Evolutionary conservation across 1,284 basidiomycete genomes (phyloP).

Genomic region (Puccinia sorghi): DNA sequence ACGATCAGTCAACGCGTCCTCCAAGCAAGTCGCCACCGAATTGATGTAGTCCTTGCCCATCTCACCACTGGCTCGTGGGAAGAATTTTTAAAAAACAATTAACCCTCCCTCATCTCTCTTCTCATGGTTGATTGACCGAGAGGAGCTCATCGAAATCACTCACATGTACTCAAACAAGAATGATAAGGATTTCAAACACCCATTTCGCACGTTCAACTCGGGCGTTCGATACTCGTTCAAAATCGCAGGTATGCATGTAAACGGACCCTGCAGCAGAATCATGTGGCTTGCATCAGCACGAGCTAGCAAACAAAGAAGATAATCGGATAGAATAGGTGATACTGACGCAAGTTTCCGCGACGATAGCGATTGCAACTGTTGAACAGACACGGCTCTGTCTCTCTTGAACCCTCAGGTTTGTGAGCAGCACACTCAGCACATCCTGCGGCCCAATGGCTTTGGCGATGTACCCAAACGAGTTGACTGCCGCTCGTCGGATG

Average conservation of each 20-base stretch:
- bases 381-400: constrained; percentile 98
- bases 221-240: constrained; percentile 95
- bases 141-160: background rate
- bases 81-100: background rate
- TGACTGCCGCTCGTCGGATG: constrained; percentile 96
- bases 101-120: no score
- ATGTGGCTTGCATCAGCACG: constrained; percentile 67
- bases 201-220: constrained; percentile 98
- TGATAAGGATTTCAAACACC: constrained; percentile 95
- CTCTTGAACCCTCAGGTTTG: constrained; percentile 96
- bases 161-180: constrained; percentile 97
- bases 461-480: constrained; percentile 99
- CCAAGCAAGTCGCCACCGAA: constrained; percentile 93
- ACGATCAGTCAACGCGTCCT: constrained; percentile 95
- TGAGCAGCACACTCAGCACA: constrained; percentile 91
- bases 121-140: no score
- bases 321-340: background rate
- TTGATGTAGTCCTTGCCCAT: constrained; percentile 98
- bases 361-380: constrained; percentile 85
- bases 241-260: constrained; percentile 98
- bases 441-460: constrained; percentile 99
- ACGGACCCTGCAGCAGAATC: constrained; percentile 63
- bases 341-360: constrained; percentile 53
- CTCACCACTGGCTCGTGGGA: constrained; percentile 65
- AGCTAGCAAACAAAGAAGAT: constrained; percentile 75